These are phyloP conservation scores for Seiridium cupressi DNA, from an alignment of 2,329 filamentous ascomycete species.

Conservation along the genomic window DNA sequence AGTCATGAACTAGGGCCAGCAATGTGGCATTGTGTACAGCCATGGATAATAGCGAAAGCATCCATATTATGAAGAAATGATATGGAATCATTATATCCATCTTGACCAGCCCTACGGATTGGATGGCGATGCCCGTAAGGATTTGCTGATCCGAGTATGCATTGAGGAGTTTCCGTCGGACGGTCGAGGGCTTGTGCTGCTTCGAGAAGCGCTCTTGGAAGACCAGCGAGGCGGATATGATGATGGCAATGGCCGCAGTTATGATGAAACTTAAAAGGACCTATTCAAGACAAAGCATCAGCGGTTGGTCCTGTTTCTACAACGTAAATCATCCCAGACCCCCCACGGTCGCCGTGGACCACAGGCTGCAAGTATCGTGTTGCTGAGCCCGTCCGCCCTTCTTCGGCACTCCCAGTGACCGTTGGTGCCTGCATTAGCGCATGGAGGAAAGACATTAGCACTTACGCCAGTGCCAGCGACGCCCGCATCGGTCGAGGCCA, in stretches of 20 bases:
- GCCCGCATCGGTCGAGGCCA: conserved; percentile 43
- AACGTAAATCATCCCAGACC: not conserved
- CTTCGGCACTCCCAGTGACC: not conserved
- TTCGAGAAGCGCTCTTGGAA: conserved; percentile 41
- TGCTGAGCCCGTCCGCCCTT: too few relatives aligned
- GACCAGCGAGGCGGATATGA: conserved; percentile 55
- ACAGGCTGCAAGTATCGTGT: too few relatives aligned
- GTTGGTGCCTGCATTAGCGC: not conserved
- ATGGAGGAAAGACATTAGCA: conserved; percentile 3
- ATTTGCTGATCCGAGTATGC: conserved; percentile 69
- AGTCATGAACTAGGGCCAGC: conserved; percentile 64
- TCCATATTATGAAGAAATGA: conserved; percentile 72
- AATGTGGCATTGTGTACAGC: conserved; percentile 65
- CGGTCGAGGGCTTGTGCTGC: conserved; percentile 44
- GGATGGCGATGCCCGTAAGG: conserved; percentile 67
- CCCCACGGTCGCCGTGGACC: too few relatives aligned
- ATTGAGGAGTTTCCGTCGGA: conserved; percentile 63
- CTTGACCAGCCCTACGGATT: conserved; percentile 60
- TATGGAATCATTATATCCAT: conserved; percentile 59
- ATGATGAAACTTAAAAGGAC: conserved; percentile 66
- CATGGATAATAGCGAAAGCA: conserved; percentile 62
- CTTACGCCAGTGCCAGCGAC: conserved; percentile 51
- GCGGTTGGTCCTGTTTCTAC: not conserved
- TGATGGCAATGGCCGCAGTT: conserved; percentile 56
- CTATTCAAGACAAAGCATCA: conserved; percentile 26